Base-by-base conservation (phyloP, 2,329 filamentous ascomycete genomes). In the Tolypocladium tundrense region DNA sequence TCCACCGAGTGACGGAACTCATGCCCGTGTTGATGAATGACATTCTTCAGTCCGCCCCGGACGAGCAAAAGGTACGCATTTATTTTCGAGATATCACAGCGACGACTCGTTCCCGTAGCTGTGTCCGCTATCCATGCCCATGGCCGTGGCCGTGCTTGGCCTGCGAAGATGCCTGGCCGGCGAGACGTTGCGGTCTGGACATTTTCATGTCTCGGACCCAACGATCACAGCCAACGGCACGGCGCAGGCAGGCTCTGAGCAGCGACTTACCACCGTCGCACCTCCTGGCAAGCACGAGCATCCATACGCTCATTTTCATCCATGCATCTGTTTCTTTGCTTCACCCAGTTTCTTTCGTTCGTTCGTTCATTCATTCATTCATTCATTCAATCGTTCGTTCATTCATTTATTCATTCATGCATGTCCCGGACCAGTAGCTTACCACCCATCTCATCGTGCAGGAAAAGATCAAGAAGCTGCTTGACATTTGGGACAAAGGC, bases 401-500 rank as follows among this genome's bases (percentile, higher is more conserved):
- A 31, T 6, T 31, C 27, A 31, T 31, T 6, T n/a, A 27, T 40
- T 24, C n/a, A 31, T 41, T 14, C 35, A 56, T 56, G 31, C n/a
- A 14, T 39, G 43, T 39, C 13, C 31, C n/a, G 16, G 48, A 63
- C 67, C 55, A 62, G 69, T 72, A 70, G 66, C 70, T 72, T 68
- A 81, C 78, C 62, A 60, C 62, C 69, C 48, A 69, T 65, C 65
- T 70, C 69, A 63, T 70, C 64, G 71, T 86, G 79, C 88, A 94
- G 89, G 91, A 96, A 72, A 97, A 97, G 79, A 93, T 97, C 74
- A 75, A 75, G 65, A 97, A 97, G 73, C 83, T 99, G 66, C 79
- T 97, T 75, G 92, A 96, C 71, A 99, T 99, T 65, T 99, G 94
- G 94, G 92, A 97, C 72, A 94, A 94, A 69, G 91, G 90, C 63